These are phyloP conservation scores for Apophysomyces elegans DNA, from an alignment of 371 early-diverging fungal genomes.

Conservation along the genomic window DNA sequence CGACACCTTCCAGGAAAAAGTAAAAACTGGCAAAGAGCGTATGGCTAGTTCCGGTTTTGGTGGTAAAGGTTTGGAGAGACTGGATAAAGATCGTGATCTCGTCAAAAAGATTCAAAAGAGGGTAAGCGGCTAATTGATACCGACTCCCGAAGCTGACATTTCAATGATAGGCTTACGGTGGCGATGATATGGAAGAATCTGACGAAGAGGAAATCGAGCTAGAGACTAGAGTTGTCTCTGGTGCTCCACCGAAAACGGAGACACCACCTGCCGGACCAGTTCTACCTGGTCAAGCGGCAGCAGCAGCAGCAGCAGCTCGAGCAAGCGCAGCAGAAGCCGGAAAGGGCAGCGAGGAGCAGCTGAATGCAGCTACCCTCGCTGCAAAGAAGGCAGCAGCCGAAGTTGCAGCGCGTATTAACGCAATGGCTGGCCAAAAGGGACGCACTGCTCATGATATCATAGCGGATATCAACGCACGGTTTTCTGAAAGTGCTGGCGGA, in stretches of 20 bases:
- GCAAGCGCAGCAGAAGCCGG: slow-evolving; percentile 46
- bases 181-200: slow-evolving; percentile 71
- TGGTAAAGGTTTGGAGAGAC: slow-evolving; percentile 94
- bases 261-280: slow-evolving; percentile 19
- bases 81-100: slow-evolving; percentile 92
- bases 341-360: slow-evolving; percentile 39
- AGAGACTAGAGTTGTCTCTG: slow-evolving; percentile 35
- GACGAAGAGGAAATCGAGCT: slow-evolving; percentile 75
- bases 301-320: slow-evolving; percentile 49
- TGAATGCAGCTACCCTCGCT: slow-evolving; percentile 57
- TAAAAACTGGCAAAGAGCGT: slow-evolving; percentile 86
- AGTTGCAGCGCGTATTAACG: slow-evolving; percentile 51
- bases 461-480: slow-evolving; percentile 38
- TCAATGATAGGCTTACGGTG: slow-evolving; percentile 63
- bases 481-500: slow-evolving; percentile 21
- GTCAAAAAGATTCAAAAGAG: slow-evolving; percentile 91
- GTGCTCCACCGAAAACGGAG: slow-evolving; percentile 17
- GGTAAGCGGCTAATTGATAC: slow-evolving; percentile 35
- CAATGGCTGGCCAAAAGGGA: slow-evolving; percentile 36
- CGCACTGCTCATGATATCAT: slow-evolving; percentile 30
- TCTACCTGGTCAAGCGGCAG: slow-evolving; percentile 47
- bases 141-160: background rate
- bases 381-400: slow-evolving; percentile 53
- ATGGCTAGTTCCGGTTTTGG: slow-evolving; percentile 91
- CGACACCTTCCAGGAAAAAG: slow-evolving; percentile 85